These are phyloP conservation scores for Rauvolfia tetraphylla DNA, from an alignment of 257 asterid species.

Conservation along the genomic window DNA sequence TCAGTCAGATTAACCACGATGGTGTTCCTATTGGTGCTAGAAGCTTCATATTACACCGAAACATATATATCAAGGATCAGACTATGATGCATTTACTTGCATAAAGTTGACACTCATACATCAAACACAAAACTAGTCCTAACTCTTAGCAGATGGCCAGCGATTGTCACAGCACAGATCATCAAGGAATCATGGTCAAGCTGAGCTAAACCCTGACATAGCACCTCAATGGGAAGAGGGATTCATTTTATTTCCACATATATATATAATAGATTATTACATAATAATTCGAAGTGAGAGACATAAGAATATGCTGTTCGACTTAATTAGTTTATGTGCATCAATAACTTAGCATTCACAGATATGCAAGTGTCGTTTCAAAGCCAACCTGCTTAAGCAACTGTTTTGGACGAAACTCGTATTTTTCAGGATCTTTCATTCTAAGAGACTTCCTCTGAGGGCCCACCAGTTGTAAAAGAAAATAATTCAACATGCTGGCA, in stretches of 20 bases:
- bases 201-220: neutral
- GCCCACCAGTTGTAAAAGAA: constrained; percentile 87
- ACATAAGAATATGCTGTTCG: neutral
- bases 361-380: neutral
- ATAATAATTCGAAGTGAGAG: neutral
- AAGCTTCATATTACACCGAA: neutral
- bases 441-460: constrained; percentile 93
- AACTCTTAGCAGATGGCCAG: neutral
- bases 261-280: neutral
- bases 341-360: neutral
- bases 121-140: neutral
- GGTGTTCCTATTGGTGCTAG: neutral
- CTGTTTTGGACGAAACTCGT: constrained; percentile 86
- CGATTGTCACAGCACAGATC: neutral
- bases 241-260: neutral
- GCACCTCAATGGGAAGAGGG: neutral
- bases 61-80: neutral
- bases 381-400: constrained; percentile 77
- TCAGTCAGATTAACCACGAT: neutral
- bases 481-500: constrained; percentile 98
- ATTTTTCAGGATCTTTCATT: constrained; percentile 96
- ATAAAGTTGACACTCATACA: neutral
- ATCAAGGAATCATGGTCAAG: neutral
- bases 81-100: neutral
- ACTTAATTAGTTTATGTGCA: neutral